These are phyloP conservation scores for Trapa incisa DNA, from an alignment of 345 rosid species.

Conservation along the genomic window DNA sequence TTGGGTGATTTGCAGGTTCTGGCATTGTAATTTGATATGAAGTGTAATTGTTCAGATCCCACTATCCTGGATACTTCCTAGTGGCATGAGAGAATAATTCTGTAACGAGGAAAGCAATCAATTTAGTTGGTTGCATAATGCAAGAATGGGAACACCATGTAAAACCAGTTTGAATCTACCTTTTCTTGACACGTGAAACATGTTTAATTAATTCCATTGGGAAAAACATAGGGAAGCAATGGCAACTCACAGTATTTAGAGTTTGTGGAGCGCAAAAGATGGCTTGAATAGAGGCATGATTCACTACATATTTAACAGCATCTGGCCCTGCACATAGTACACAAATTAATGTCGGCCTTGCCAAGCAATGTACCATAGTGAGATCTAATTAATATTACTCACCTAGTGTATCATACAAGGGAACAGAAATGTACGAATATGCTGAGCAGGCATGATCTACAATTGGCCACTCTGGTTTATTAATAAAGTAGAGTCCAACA, in stretches of 20 bases:
- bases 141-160: background rate
- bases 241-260: constrained; percentile 50
- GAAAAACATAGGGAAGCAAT: background rate
- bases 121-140: background rate
- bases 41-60: background rate
- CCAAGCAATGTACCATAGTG: background rate
- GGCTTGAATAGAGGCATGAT: constrained; percentile 65
- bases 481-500: constrained; percentile 61
- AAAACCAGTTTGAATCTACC: background rate
- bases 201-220: background rate
- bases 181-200: background rate
- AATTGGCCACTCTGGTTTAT: constrained; percentile 84
- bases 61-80: background rate
- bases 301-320: constrained; percentile 63
- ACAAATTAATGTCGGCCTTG: constrained; percentile 7
- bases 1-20: background rate
- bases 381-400: constrained; percentile 7
- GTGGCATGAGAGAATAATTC: background rate
- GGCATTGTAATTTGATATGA: background rate
- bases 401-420: constrained; percentile 94
- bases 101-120: background rate
- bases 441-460: constrained; percentile 96
- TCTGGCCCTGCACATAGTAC: constrained; percentile 56
- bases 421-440: constrained; percentile 78
- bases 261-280: constrained; percentile 79